Percentiles rank a stretch among this genome's conserved stretches.
phyloP scores from a whole-genome alignment of 345 rosid species.

The Gynandropsis gynandra region DNA sequence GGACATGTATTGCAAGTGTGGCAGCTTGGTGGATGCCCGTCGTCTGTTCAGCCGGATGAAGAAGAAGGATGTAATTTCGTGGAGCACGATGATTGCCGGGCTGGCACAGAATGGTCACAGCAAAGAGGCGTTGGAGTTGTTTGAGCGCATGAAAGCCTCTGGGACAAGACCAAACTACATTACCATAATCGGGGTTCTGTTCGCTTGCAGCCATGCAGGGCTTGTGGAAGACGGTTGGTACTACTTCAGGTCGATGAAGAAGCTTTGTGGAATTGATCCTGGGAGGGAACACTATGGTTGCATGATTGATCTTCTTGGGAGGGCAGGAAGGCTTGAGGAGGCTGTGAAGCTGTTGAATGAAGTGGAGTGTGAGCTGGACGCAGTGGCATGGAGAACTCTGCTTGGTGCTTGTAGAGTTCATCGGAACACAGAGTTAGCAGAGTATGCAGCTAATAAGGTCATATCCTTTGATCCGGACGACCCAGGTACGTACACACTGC shows the following conservation, averaged over 20 bases:
- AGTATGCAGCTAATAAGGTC: conserved; percentile 49
- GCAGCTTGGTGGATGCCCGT: conserved; percentile 55
- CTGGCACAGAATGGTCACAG: conserved; percentile 69
- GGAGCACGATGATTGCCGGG: conserved; percentile 81
- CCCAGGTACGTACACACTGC: conserved; percentile 51
- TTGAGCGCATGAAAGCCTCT: conserved; percentile 45
- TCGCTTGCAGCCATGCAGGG: conserved; percentile 78
- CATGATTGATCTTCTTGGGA: conserved; percentile 70
- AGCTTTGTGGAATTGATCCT: conserved; percentile 50
- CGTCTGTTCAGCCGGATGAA: conserved; percentile 38
- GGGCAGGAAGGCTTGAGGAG: conserved; percentile 60
- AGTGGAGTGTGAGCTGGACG: conserved; percentile 58
- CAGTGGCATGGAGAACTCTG: conserved; percentile 56
- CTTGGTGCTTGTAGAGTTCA: conserved; percentile 66
- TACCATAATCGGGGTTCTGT: conserved; percentile 53
- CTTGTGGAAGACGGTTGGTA: conserved; percentile 52
- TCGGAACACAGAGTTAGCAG: conserved; percentile 42
- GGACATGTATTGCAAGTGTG: conserved; percentile 76
- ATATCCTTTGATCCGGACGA: conserved; percentile 51
- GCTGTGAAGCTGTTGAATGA: conserved; percentile 49
- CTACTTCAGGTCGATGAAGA: conserved; percentile 55
- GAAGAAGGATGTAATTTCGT: conserved; percentile 59
- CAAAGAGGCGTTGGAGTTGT: conserved; percentile 46
- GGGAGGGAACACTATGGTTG: conserved; percentile 68
- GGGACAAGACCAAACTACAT: conserved; percentile 51